These are phyloP conservation scores for Penicillium sp. DNA, from an alignment of 2,329 filamentous ascomycete genomes.

Conservation along the genomic window DNA sequence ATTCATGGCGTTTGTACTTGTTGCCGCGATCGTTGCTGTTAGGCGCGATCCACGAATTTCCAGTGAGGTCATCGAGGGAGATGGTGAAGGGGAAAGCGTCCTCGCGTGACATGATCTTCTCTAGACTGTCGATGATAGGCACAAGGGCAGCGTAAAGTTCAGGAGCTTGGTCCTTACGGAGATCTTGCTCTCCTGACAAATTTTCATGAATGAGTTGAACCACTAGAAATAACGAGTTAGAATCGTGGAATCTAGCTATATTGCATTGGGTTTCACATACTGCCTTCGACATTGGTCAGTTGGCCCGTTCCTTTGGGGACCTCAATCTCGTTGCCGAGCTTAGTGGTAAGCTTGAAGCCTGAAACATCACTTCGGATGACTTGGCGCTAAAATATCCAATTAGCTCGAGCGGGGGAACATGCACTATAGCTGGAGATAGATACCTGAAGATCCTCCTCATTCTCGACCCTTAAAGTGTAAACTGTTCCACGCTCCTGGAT, in stretches of 20 bases:
- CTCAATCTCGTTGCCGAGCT: slow-evolving; percentile 69
- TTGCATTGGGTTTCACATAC: background rate
- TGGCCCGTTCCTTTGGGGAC: slow-evolving; percentile 88
- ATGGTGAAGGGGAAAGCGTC: slow-evolving; percentile 83
- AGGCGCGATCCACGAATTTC: slow-evolving; percentile 95
- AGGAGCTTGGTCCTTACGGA: slow-evolving; percentile 71
- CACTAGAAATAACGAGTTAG: slow-evolving; percentile 43
- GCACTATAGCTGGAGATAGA: background rate
- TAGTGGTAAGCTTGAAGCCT: slow-evolving; percentile 78
- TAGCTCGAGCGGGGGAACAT: background rate
- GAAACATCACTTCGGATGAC: slow-evolving; percentile 91
- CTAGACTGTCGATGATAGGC: slow-evolving; percentile 69
- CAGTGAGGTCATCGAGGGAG: slow-evolving; percentile 83
- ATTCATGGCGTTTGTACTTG: slow-evolving; percentile 87
- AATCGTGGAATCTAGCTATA: background rate
- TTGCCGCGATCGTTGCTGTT: slow-evolving; percentile 71
- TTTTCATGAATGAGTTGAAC: slow-evolving; percentile 75
- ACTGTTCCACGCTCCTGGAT: slow-evolving; percentile 86
- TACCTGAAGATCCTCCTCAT: slow-evolving; percentile 62
- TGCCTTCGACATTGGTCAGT: slow-evolving; percentile 86
- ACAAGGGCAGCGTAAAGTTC: slow-evolving; percentile 77
- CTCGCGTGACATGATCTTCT: slow-evolving; percentile 73
- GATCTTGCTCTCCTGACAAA: slow-evolving; percentile 76
- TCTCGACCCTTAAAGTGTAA: slow-evolving; percentile 77
- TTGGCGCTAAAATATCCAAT: slow-evolving; percentile 51